Evolutionary conservation across 2,329 filamentous ascomycete genomes (phyloP).

Genomic region (Podosphaera xanthii): DNA sequence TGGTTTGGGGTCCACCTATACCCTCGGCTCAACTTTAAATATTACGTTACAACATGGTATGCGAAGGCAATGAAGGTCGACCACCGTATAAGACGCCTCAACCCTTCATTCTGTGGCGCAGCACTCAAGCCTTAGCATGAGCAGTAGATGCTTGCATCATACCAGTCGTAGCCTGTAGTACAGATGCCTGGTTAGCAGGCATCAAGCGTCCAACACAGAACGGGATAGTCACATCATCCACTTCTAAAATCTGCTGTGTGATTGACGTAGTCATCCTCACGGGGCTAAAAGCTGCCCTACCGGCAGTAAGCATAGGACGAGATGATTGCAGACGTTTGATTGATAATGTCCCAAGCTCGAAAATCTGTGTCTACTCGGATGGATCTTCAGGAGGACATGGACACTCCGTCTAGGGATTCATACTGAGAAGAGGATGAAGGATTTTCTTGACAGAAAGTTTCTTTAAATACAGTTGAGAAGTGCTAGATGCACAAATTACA

Average conservation of each 20-base stretch:
- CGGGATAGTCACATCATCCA: background rate
- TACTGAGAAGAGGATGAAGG: background rate
- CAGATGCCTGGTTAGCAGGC: background rate
- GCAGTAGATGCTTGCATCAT: background rate
- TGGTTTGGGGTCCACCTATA: background rate
- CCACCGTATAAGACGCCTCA: background rate
- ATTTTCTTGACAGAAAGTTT: background rate
- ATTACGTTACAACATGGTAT: background rate
- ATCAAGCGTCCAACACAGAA: background rate
- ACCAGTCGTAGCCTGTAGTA: background rate
- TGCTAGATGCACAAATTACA: background rate
- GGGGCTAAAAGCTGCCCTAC: background rate
- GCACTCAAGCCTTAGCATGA: background rate
- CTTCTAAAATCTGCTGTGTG: background rate
- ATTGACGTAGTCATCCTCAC: background rate
- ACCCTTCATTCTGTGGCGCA: background rate
- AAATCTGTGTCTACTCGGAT: background rate
- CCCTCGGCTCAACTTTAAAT: background rate
- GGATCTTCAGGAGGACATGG: background rate
- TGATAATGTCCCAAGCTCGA: background rate
- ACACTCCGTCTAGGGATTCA: background rate
- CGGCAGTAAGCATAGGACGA: background rate
- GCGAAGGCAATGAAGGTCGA: background rate
- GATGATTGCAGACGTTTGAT: background rate
- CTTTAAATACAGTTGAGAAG: background rate